Evolutionary conservation across 2,329 filamentous ascomycete species (phyloP).

Genomic region (Akanthomyces uredinophilus): DNA sequence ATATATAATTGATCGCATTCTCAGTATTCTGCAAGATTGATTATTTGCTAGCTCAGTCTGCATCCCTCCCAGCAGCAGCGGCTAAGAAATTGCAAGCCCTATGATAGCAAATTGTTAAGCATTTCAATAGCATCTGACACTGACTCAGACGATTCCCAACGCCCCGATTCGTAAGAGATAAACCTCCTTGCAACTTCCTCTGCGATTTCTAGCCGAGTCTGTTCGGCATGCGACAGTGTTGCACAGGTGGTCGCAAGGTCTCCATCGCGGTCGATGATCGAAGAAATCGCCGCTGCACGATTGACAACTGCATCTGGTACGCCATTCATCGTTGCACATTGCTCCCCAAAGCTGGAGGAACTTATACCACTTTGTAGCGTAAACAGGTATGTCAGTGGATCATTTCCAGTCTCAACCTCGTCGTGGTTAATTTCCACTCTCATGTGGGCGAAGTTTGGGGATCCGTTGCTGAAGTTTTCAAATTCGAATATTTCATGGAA

Average conservation of each 20-base stretch:
- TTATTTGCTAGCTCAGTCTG: neutral
- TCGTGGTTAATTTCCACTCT: slow-evolving; percentile 57
- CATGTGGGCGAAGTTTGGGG: slow-evolving; percentile 64
- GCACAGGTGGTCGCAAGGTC: slow-evolving; percentile 71
- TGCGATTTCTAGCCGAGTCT: slow-evolving; percentile 61
- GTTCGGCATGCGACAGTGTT: slow-evolving; percentile 58
- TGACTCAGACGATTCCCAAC: neutral
- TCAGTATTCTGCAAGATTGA: neutral
- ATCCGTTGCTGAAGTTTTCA: slow-evolving; percentile 46
- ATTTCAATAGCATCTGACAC: neutral
- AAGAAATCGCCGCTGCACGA: slow-evolving; percentile 68
- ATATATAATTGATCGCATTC: neutral
- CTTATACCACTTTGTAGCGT: slow-evolving; percentile 63
- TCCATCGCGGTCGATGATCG: slow-evolving; percentile 64
- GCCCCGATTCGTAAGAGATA: slow-evolving; percentile 30
- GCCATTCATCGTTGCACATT: slow-evolving; percentile 83
- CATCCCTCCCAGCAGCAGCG: neutral
- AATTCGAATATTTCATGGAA: slow-evolving; percentile 69
- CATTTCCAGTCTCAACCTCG: slow-evolving; percentile 40
- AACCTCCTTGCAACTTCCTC: slow-evolving; percentile 56
- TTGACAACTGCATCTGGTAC: slow-evolving; percentile 67
- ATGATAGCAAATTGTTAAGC: neutral
- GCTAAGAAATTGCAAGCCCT: neutral
- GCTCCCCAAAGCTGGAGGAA: slow-evolving; percentile 76
- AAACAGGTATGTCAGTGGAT: slow-evolving; percentile 72